Evolutionary conservation across 306 rosid genomes (phyloP).

Genomic region (Quercus glauca): DNA sequence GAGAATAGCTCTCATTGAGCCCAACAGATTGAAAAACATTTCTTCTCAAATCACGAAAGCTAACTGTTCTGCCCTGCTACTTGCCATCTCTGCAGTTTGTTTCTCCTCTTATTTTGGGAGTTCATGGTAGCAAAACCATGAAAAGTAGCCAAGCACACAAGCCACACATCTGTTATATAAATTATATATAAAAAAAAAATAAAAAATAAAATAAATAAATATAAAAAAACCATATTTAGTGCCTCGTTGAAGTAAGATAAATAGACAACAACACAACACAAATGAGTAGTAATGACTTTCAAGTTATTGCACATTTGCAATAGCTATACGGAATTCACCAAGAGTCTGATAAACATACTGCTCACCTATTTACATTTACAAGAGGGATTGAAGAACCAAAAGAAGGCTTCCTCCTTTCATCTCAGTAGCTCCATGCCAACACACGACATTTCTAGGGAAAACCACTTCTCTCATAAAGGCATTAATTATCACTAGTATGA

Average conservation of each 20-base stretch:
- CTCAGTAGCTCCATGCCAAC: not conserved
- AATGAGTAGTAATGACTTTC: not conserved
- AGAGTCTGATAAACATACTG: not conserved
- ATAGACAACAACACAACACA: not conserved
- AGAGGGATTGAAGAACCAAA: not conserved
- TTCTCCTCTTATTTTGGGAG: slow-evolving; percentile 17
- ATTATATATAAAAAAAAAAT: not conserved
- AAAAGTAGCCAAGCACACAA: slow-evolving; percentile 22
- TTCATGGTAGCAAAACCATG: slow-evolving; percentile 44
- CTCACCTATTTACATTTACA: not conserved
- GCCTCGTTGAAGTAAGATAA: slow-evolving; percentile 35
- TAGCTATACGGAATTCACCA: not conserved
- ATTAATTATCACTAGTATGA: not conserved
- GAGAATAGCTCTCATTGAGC: slow-evolving; percentile 19
- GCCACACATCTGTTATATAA: slow-evolving; percentile 34
- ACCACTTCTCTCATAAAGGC: not conserved
- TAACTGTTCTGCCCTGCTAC: not conserved
- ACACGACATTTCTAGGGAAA: not conserved
- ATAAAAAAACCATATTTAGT: slow-evolving; percentile 12
- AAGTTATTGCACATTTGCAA: no score
- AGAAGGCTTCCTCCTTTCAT: not conserved
- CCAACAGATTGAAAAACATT: slow-evolving; percentile 11
- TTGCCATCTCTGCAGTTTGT: slow-evolving; percentile 22
- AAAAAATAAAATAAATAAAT: no score
- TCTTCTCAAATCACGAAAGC: slow-evolving; percentile 18